Evolutionary conservation across 768 basidiomycete genomes (phyloP).

Genomic region (Daedalea quercina): DNA sequence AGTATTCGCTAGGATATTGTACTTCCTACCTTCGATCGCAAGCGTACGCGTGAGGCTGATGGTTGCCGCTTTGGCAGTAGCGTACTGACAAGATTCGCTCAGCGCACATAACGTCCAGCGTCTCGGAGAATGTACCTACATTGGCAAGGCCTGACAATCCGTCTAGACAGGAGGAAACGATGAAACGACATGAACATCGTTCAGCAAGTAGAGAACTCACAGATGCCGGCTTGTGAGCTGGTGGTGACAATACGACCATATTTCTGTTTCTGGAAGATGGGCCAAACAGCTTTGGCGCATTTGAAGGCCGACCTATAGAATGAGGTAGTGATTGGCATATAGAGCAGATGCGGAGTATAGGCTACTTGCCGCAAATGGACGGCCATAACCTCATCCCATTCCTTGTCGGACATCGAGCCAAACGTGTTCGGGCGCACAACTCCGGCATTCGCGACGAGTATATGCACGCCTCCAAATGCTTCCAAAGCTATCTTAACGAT

Average conservation of each 20-base stretch:
- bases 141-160: constrained; percentile 96
- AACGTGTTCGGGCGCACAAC: constrained; percentile 93
- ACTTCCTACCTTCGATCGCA: constrained; percentile 86
- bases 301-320: constrained; percentile 75
- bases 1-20: constrained; percentile 83
- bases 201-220: constrained; percentile 39
- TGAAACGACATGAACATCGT: neutral
- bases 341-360: neutral
- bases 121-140: constrained; percentile 29
- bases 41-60: constrained; percentile 87
- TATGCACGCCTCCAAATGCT: constrained; percentile 82
- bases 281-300: constrained; percentile 95
- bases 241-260: constrained; percentile 94
- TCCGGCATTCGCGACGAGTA: constrained; percentile 90
- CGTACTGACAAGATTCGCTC: constrained; percentile 45
- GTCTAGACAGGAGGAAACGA: constrained; percentile 36
- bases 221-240: constrained; percentile 88
- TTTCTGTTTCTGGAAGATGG: constrained; percentile 92
- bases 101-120: constrained; percentile 3
- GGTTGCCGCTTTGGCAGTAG: constrained; percentile 89
- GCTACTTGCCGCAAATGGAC: constrained; percentile 70
- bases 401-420: constrained; percentile 77
- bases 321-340: neutral
- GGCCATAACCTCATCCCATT: constrained; percentile 90
- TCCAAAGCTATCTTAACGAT: constrained; percentile 86